phyloP scores from a whole-genome alignment of 306 rosid species.

The Castanea sativa region DNA sequence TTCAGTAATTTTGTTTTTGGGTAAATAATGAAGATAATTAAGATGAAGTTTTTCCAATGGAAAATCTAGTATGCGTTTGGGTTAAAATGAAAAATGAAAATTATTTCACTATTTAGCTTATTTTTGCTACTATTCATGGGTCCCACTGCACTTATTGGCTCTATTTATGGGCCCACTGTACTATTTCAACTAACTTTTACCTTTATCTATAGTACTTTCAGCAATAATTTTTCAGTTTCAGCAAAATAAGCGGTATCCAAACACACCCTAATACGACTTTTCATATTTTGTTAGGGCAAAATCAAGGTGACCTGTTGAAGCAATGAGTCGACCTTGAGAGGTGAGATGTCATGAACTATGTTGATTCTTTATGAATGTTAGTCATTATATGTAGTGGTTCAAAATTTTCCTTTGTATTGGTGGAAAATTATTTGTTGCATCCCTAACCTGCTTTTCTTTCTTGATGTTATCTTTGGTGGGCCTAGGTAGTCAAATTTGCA shows the following conservation, averaged over 20 bases:
- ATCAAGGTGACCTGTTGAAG: slow-evolving; percentile 44
- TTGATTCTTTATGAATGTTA: background rate
- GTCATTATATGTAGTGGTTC: background rate
- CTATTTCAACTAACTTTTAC: no score
- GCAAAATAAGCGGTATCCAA: no score
- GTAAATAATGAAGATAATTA: background rate
- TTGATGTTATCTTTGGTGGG: background rate
- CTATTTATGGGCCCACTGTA: no score
- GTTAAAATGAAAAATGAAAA: no score
- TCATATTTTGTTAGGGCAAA: slow-evolving; percentile 49
- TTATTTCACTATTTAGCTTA: no score
- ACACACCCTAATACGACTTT: slow-evolving; percentile 4
- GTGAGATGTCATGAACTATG: slow-evolving; percentile 26
- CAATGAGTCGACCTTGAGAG: slow-evolving; percentile 41
- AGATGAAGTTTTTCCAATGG: slow-evolving; percentile 4
- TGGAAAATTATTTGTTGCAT: background rate
- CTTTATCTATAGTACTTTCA: no score
- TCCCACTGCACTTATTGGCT: no score
- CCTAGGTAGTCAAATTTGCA: background rate
- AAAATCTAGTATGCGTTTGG: background rate
- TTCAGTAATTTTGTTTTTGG: background rate
- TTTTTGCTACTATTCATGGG: no score
- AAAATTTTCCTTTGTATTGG: background rate
- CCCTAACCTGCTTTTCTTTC: background rate
- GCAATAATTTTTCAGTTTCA: no score